Base-by-base conservation (phyloP, 441 rosid genomes). In the Codiaeum variegatum region DNA sequence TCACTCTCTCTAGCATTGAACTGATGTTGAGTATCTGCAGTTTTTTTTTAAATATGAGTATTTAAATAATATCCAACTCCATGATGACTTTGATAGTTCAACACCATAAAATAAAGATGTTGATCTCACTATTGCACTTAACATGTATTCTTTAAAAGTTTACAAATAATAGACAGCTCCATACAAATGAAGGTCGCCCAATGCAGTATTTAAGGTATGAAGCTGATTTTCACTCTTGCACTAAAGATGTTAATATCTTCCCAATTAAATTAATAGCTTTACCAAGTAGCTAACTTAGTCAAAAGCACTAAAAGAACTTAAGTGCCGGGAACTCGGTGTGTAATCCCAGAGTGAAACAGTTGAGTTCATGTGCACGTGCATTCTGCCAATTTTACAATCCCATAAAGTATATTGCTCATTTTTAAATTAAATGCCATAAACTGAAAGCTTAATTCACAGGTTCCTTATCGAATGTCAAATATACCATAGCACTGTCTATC, bases 1-100 rank as follows among this genome's bases (percentile, higher is more conserved):
- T 93, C 98, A 69, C 98, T 88, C 81, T 91, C 97, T 76, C 92
- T 85, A 72, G 90, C 90, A 80, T 84, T 92, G 81, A 93, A 93
- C 66, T 91, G 94, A 82, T 93, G 98, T 61, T 90, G 97, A 6
- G 97, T 88, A 63, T 93, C 98, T 93, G 86, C 81, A 83, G 44
- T 58, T 32, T 47, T 61, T 52, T 34, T 44, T 56, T 64, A 16
- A 71, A 52, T 24, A 44, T 13, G 15, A 38, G 23, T 24, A 61
- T 72, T 42, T 67, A 10, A 38, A 66, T 15, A 62, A 36, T 28
- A 67, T 62, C 18, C 28, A 32, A 44, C 44, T 23, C 44, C n/a
- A 66, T 11, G 19, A 21, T 29, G 38, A 36, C 56, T 42, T 31
- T 36, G 60, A 8, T 21, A 12, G 8, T 13, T 12, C 44, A 31